These are phyloP conservation scores for Scytalidium sp. DNA, from an alignment of 2,329 filamentous ascomycete genomes.

Conservation along the genomic window DNA sequence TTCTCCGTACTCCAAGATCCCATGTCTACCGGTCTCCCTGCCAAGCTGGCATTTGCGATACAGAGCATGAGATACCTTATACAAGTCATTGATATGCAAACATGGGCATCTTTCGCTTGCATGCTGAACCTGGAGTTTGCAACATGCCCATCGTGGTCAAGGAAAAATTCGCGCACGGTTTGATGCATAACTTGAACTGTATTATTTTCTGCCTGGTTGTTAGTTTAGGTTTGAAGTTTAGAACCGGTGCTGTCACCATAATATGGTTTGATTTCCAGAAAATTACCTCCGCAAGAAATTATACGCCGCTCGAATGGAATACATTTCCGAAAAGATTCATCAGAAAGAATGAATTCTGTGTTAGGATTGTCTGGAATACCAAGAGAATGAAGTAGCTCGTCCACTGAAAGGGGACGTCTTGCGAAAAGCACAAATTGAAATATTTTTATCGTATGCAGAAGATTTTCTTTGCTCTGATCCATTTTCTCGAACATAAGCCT, in stretches of 20 bases:
- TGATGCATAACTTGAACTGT: background rate
- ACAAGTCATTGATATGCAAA: background rate
- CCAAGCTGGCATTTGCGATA: background rate
- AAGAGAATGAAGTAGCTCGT: background rate
- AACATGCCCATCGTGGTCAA: background rate
- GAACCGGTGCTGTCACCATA: background rate
- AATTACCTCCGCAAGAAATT: background rate
- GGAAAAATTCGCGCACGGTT: background rate
- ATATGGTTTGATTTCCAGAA: background rate
- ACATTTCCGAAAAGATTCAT: background rate
- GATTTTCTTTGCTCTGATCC: background rate
- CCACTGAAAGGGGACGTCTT: background rate
- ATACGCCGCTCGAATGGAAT: background rate
- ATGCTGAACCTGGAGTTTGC: background rate
- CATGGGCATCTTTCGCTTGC: background rate
- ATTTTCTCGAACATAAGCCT: background rate
- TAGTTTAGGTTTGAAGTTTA: background rate
- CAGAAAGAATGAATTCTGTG: background rate
- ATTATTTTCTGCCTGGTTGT: background rate
- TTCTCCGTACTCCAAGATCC: too few relatives aligned
- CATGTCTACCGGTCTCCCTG: too few relatives aligned
- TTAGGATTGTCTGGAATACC: background rate
- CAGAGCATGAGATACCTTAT: background rate
- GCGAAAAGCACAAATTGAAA: background rate
- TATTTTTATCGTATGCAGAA: background rate